A percentile compares a stretch with the other conserved stretches of the same genome.
phyloP scores from a whole-genome alignment of 345 rosid genomes.

The Heritiera fomes region DNA sequence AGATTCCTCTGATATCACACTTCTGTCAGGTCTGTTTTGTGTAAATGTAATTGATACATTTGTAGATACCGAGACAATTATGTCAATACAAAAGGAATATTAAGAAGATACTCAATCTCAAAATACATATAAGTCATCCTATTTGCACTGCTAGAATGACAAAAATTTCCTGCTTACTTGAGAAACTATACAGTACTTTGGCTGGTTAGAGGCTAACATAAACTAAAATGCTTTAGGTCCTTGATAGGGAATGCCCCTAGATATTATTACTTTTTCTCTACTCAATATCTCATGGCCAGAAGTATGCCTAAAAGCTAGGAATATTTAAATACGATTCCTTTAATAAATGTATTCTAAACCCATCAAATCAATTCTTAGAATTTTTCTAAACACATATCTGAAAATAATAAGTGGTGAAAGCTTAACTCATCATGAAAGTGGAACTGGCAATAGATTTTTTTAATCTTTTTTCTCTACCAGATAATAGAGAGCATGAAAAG shows the following conservation, averaged over 20 bases:
- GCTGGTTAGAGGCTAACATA: not conserved
- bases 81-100: not conserved
- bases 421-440: not conserved
- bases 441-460: not conserved
- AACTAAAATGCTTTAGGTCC: not conserved
- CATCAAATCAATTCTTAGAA: not conserved
- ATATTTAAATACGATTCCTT: not conserved
- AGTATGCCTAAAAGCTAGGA: not conserved
- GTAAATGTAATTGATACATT: no score
- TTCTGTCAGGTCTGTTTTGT: no score
- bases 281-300: not conserved
- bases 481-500: not conserved
- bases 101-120: not conserved
- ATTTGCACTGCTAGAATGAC: not conserved
- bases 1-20: no score
- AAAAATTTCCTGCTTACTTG: not conserved
- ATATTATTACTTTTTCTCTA: slow-evolving; percentile 5
- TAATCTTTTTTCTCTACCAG: not conserved
- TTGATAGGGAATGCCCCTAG: not conserved
- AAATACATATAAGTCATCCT: slow-evolving; percentile 2
- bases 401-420: not conserved
- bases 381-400: not conserved
- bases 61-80: not conserved
- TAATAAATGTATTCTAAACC: not conserved
- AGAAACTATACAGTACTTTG: not conserved